Evolutionary conservation across 1,284 basidiomycete genomes (phyloP).

Genomic region (Fereydounia khargensis): DNA sequence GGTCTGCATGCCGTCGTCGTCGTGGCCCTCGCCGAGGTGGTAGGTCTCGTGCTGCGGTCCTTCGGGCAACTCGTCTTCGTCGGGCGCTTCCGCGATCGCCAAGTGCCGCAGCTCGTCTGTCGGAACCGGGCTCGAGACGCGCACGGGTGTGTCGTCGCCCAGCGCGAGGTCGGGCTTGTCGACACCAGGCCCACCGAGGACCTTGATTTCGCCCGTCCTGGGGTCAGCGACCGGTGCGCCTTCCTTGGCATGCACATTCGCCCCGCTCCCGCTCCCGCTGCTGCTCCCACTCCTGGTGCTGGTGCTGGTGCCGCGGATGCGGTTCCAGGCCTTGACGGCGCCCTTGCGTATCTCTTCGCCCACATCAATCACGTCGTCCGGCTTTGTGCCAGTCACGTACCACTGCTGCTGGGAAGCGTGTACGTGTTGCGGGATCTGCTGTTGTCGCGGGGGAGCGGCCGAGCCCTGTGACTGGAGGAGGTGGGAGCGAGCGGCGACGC

Average conservation of each 20-base stretch:
- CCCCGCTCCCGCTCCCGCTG: background rate
- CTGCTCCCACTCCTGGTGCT: slow-evolving; percentile 6
- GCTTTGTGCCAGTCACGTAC: slow-evolving; percentile 9
- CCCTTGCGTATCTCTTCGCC: slow-evolving; percentile 43
- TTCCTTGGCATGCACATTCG: slow-evolving; percentile 31
- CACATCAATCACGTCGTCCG: slow-evolving; percentile 38
- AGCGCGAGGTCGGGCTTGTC: slow-evolving; percentile 10
- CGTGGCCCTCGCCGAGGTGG: slow-evolving; percentile 33
- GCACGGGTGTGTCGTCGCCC: slow-evolving; percentile 19
- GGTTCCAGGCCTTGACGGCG: slow-evolving; percentile 36
- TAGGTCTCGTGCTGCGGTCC: slow-evolving; percentile 27
- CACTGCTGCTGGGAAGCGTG: slow-evolving; percentile 26
- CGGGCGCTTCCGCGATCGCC: slow-evolving; percentile 15
- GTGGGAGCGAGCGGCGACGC: slow-evolving; percentile 48
- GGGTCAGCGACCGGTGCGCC: slow-evolving; percentile 23
- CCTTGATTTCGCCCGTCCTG: slow-evolving; percentile 23
- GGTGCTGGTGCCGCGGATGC: slow-evolving; percentile 21
- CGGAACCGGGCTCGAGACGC: slow-evolving; percentile 14
- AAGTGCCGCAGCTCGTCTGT: slow-evolving; percentile 4
- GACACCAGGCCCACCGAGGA: slow-evolving; percentile 6
- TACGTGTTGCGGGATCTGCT: slow-evolving; percentile 15
- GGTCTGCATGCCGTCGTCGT: slow-evolving; percentile 15
- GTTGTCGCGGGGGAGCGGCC: slow-evolving; percentile 14
- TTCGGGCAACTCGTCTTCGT: slow-evolving; percentile 23
- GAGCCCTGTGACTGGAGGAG: slow-evolving; percentile 47